phyloP scores from a whole-genome alignment of 2,329 filamentous ascomycete genomes.

The Aspergillus sergii region DNA sequence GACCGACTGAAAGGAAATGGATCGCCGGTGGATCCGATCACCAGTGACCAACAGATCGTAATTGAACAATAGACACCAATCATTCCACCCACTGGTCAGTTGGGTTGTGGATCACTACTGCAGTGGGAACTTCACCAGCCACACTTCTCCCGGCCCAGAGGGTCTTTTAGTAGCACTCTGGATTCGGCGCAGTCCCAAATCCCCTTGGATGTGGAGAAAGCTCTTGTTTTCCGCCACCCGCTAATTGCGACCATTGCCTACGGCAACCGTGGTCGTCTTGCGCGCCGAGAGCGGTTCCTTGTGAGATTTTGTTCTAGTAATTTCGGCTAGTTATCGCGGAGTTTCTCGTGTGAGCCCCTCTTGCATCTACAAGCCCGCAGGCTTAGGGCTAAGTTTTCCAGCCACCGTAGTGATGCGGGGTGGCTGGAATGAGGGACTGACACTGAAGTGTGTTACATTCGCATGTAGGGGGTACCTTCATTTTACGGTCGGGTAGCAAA shows the following conservation, averaged over 20 bases:
- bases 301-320: not conserved
- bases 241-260: conserved; percentile 4
- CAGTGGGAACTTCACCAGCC: not conserved
- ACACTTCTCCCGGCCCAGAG: not conserved
- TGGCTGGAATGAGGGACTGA: not conserved
- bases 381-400: not conserved
- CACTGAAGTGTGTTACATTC: not conserved
- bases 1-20: not conserved
- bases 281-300: not conserved
- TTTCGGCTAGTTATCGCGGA: not conserved
- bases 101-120: not conserved
- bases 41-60: not conserved
- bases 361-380: not conserved
- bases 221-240: conserved; percentile 13
- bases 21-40: not conserved
- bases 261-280: not conserved
- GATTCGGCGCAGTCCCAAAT: not conserved
- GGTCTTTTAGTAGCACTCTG: not conserved
- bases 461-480: not conserved
- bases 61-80: not conserved
- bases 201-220: conserved; percentile 4
- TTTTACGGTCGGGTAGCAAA: not conserved
- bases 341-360: not conserved
- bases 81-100: not conserved
- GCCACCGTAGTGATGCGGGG: not conserved